phyloP scores from a whole-genome alignment of 257 asterid species.

The Sherardia arvensis region DNA sequence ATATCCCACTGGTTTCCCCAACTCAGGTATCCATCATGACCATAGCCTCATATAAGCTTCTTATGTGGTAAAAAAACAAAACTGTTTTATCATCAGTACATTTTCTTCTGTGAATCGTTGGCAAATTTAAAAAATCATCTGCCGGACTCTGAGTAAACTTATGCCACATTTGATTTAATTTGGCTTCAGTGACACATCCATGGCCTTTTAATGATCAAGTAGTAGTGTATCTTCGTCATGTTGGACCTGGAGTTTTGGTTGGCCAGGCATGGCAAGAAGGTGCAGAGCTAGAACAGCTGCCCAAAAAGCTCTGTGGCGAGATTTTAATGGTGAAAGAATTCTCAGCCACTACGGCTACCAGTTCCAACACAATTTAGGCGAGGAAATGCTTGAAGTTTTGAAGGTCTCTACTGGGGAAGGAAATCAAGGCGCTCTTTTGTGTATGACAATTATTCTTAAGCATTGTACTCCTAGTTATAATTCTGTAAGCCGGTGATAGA shows the following conservation, averaged over 20 bases:
- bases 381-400: too few species aligned
- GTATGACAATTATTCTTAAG: too few species aligned
- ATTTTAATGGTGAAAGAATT: constrained; percentile 71
- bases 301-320: constrained; percentile 66
- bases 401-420: too few species aligned
- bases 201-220: constrained; percentile 80
- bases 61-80: background rate
- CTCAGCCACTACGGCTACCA: constrained; percentile 2
- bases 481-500: too few species aligned
- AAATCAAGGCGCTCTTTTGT: too few species aligned
- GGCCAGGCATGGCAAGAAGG: constrained; percentile 97
- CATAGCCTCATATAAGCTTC: background rate
- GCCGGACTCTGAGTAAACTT: background rate
- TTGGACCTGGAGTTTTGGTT: constrained; percentile 78
- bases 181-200: constrained; percentile 55
- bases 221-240: constrained; percentile 58
- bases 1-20: constrained; percentile 62
- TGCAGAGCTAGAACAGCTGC: constrained; percentile 51
- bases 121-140: background rate
- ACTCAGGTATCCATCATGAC: constrained; percentile 39
- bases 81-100: too few species aligned
- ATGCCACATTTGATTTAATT: background rate
- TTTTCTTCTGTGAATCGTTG: too few species aligned
- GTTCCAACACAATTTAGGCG: background rate
- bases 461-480: too few species aligned